A percentile compares a stretch with the other conserved stretches of the same genome.
phyloP scores from a whole-genome alignment of 352 stramenopile genomes.

The Globisporangium carolinianum region DNA sequence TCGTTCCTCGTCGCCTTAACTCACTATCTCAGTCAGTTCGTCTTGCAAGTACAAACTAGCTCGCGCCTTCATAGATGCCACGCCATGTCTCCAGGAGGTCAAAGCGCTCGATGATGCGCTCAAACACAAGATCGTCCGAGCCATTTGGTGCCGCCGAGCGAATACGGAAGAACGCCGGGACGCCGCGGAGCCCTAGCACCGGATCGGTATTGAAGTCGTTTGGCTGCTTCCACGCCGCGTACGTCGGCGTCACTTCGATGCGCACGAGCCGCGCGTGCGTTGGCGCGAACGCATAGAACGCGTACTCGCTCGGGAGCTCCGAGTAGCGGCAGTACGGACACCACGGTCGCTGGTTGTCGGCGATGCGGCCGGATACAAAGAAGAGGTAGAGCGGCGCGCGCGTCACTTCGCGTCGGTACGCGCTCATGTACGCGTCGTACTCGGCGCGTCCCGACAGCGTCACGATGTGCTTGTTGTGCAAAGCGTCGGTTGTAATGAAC shows the following conservation, averaged over 20 bases:
- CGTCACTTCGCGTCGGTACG: conserved; percentile 27
- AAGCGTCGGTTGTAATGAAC: conserved; percentile 27
- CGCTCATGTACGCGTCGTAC: conserved; percentile 28
- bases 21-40: no score
- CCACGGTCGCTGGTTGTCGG: conserved; percentile 66
- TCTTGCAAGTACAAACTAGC: no score
- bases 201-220: conserved; percentile 53
- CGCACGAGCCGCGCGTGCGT: conserved; percentile 45
- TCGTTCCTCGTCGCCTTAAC: no score
- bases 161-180: conserved; percentile 48
- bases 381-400: conserved; percentile 46
- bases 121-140: conserved; percentile 24
- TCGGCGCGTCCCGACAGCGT: conserved; percentile 35
- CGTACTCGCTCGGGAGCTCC: conserved; percentile 63
- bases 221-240: conserved; percentile 53
- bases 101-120: conserved; percentile 40
- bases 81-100: conserved; percentile 38
- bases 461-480: conserved; percentile 46
- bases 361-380: conserved; percentile 63
- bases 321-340: conserved; percentile 79
- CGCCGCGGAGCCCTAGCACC: conserved; percentile 39
- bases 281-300: conserved; percentile 64
- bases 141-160: conserved; percentile 1
- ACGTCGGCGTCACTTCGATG: conserved; percentile 55
- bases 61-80: conserved; percentile 18